phyloP scores from a whole-genome alignment of 495 filamentous ascomycete species.

The Daldinia vernicosa region DNA sequence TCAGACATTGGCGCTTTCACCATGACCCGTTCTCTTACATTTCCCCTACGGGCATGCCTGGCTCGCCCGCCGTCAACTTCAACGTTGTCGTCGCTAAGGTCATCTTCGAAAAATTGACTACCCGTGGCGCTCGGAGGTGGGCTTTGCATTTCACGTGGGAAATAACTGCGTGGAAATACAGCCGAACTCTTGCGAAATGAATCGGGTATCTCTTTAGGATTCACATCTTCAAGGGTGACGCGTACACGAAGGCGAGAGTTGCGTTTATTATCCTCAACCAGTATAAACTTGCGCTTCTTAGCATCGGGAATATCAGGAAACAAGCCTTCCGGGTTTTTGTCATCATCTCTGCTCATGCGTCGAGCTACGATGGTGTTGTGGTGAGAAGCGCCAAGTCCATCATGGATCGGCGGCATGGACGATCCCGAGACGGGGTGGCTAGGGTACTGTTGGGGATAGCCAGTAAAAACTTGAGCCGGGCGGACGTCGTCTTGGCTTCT shows the following conservation, averaged over 20 bases:
- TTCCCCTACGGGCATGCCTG: constrained; percentile 36
- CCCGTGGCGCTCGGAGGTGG: constrained; percentile 73
- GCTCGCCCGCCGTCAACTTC: constrained; percentile 62
- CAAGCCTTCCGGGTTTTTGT: constrained; percentile 67
- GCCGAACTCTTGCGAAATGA: constrained; percentile 87
- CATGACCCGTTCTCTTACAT: constrained; percentile 58
- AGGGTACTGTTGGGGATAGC: constrained; percentile 72
- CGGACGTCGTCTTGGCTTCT: constrained; percentile 66
- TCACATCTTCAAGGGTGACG: constrained; percentile 85
- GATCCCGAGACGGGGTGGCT: constrained; percentile 59
- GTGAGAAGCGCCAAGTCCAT: constrained; percentile 65
- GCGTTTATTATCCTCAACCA: constrained; percentile 87
- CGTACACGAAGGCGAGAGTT: constrained; percentile 82
- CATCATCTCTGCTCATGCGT: constrained; percentile 46
- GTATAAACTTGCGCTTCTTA: constrained; percentile 94
- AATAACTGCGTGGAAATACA: constrained; percentile 90
- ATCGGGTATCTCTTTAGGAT: constrained; percentile 93
- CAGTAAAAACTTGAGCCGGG: constrained; percentile 79
- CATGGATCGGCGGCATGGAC: constrained; percentile 77
- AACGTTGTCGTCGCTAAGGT: constrained; percentile 54
- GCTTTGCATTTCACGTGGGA: constrained; percentile 84
- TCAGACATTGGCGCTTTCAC: constrained; percentile 81
- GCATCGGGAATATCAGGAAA: constrained; percentile 87
- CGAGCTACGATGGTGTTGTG: constrained; percentile 50
- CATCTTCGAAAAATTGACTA: constrained; percentile 71